Base-by-base conservation (phyloP, 805 yeast genomes). In the Saccharomyces jurei region DNA sequence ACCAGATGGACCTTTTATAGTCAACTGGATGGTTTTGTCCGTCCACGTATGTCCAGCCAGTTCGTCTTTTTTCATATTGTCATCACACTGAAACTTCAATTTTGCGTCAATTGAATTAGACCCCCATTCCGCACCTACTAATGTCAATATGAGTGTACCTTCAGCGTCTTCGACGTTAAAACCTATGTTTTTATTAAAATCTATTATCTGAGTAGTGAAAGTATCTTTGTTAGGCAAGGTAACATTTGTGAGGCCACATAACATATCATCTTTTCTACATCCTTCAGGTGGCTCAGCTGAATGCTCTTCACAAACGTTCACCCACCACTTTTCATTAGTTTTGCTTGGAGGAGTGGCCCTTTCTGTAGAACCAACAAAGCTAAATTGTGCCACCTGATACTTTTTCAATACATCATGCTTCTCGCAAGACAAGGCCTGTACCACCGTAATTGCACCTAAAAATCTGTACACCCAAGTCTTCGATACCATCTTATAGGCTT, bases 341-440 rank as follows among this genome's bases (percentile, higher is more conserved):
- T 69, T 71, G 11, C 92, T 80, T 1, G 99, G 98, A 17, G 98
- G 98, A 10, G 97, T 88, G 48, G 77, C 78, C 31, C 69, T 71
- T 17, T 74, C 60, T 4, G 62, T 41, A 5, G 75, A 63, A 3
- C 86, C 86, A 6, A 47, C 11, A 2, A 51, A 27, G 50, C 76
- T 75, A 50, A 85, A 71, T 17, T 71, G 30, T 57, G 21, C 72
- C 71, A 54, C 30, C 31, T 57, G 61, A 50, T 65, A 68, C 46
- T 60, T 60, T 50, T 61, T 60, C 56, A 68, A 54, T 4, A 62
- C 50, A 6, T 56, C 60, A 53, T 66, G 57, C 36, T 62, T 58
- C 8, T 60, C 54, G 58, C 71, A 68, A 9, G 44, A 36, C 22
- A 36, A 36, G 25, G 46, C 56, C 55, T 21, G 51, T 29, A 13